Evolutionary conservation across 192 early-diverging fungal genomes (phyloP), one percentile per base, ranked within the genome.

Genomic region (Rhizophlyctis rosea): DNA sequence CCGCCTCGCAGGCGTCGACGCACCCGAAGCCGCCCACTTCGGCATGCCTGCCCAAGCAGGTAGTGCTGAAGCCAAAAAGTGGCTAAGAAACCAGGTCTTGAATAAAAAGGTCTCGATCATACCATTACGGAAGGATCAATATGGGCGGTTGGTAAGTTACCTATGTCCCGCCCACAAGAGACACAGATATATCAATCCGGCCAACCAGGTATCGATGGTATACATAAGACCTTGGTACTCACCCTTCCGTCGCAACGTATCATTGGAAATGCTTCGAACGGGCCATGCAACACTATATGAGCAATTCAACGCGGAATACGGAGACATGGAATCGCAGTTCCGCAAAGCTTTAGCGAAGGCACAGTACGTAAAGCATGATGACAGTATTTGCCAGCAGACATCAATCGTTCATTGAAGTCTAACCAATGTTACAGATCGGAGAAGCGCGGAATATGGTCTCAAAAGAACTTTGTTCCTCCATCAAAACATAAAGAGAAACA

Each of bases 11-110:
- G 87, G 87, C 11, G 79, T 88, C 0, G 87, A 88, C 69, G 87
- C 87, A 0, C 87, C 87, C 1, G 87, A 88, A 72, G 81, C 76
- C n/a, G 80, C 79, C 33, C 81, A 83, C 65, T 88, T 86, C 64
- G 83, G 85, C 5, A 84, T 83, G 82, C 80, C 80, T 1, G 68
- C 72, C 27, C 87, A 88, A 34, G 82, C 83, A 0, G 84, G 70
- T 58, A 74, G 69, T 1, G 54, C 72, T 9, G 87, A 88, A 57
- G 74, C 85, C 34, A 73, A 81, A 35, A 52, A 60, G 0, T 88
- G 76, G 74, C 67, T 88, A 11, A 74, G 77, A 3, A 23, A 65
- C 0, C 29, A 70, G 23, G 33, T 87, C 14, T 30, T 75, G 31
- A 68, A 72, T 34, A 76, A 75, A 24, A 68, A 50, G 0, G 83